phyloP scores from a whole-genome alignment of 1,284 basidiomycete species.

The Anthracocystis setariae region DNA sequence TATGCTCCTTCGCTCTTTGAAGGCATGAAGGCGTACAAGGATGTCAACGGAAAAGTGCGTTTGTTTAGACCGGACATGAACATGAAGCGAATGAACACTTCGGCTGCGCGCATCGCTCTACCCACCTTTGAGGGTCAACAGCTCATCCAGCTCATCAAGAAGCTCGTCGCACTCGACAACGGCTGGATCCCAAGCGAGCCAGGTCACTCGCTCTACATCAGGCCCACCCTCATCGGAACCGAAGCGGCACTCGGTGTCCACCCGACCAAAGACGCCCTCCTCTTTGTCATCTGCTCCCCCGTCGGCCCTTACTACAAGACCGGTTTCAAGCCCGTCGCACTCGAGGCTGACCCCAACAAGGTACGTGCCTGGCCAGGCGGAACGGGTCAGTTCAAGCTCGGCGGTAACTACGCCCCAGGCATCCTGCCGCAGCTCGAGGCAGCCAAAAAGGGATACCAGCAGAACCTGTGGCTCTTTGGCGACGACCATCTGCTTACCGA shows the following conservation, averaged over 20 bases:
- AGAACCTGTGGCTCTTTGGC: slow-evolving; percentile 90
- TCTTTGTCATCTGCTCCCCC: slow-evolving; percentile 93
- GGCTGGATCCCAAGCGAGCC: slow-evolving; percentile 91
- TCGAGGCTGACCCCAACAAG: slow-evolving; percentile 90
- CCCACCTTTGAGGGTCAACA: slow-evolving; percentile 84
- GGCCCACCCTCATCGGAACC: slow-evolving; percentile 87
- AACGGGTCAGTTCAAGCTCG: slow-evolving; percentile 65
- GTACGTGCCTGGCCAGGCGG: slow-evolving; percentile 70
- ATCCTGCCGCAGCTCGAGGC: slow-evolving; percentile 80
- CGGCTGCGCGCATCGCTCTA: slow-evolving; percentile 76
- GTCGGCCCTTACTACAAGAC: slow-evolving; percentile 86
- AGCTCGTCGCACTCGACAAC: slow-evolving; percentile 85
- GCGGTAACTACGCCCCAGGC: slow-evolving; percentile 65
- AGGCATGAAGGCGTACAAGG: slow-evolving; percentile 94
- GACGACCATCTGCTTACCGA: slow-evolving; percentile 68
- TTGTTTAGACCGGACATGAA: slow-evolving; percentile 97
- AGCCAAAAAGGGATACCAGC: slow-evolving; percentile 84
- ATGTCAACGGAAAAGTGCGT: slow-evolving; percentile 80
- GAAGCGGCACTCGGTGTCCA: slow-evolving; percentile 87
- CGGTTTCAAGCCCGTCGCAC: slow-evolving; percentile 93
- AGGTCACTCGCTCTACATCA: slow-evolving; percentile 89
- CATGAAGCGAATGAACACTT: slow-evolving; percentile 81
- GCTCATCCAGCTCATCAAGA: slow-evolving; percentile 85
- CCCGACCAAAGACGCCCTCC: slow-evolving; percentile 85
- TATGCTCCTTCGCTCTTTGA: slow-evolving; percentile 92